Conservation (phyloP, 331 rosid genomes). For the Malus hybrid region DNA sequence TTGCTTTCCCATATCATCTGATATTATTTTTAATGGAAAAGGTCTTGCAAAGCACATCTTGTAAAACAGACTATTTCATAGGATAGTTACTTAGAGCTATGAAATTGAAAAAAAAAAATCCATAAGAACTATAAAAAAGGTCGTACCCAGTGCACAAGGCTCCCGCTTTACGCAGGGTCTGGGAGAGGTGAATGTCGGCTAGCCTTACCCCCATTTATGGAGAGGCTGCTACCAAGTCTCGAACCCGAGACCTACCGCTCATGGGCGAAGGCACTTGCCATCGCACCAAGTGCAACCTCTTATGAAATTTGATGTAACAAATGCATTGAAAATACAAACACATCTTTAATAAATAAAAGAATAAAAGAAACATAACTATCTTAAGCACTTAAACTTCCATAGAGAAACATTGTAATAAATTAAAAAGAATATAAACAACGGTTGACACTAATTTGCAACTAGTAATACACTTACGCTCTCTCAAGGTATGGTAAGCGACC, state of each 20-base stretch:
- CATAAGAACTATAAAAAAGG: not conserved
- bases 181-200: no score
- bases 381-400: not conserved
- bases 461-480: constrained; percentile 35
- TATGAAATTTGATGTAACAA: not conserved
- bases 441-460: not conserved
- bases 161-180: no score
- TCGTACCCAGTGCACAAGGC: no score
- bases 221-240: no score
- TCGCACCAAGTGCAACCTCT: no score
- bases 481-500: constrained; percentile 55
- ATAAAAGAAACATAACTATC: not conserved
- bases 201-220: no score
- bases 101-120: not conserved
- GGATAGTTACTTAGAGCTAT: not conserved
- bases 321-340: not conserved
- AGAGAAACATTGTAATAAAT: not conserved
- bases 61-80: not conserved
- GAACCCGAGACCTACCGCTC: no score
- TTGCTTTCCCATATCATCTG: not conserved
- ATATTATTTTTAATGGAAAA: not conserved
- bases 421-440: not conserved
- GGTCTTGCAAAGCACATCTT: not conserved
- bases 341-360: not conserved
- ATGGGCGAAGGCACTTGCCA: no score